Evolutionary conservation across 768 basidiomycete species (phyloP), one percentile per base, ranked within the genome.

Genomic region (Russula dissimulans): DNA sequence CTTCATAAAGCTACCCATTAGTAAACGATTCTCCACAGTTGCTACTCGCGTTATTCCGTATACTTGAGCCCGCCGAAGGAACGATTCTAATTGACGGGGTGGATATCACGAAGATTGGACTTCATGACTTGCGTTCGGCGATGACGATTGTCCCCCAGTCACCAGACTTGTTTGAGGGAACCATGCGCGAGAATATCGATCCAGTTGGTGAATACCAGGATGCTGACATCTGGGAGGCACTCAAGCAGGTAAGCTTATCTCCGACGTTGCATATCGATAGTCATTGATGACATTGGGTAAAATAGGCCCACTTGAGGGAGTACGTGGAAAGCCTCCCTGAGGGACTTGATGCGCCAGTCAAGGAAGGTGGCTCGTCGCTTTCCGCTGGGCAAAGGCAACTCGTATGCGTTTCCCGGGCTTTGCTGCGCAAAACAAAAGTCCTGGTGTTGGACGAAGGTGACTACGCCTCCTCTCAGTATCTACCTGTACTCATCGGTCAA

Each of bases 361-460:
- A 81, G 59, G 91, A 93, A 73, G 89, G 85, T 9, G 92, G 91
- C 0, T 80, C 82, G 26, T 92, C 92, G 8, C 75, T 97, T 51
- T 89, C 87, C 9, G 75, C 87, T 31, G 95, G 95, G 5, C 94
- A 97, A 70, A 73, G 88, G 42, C 95, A 97, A 69, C 73, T 97
- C 5, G 69, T 97, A 11, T 97, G 92, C 70, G 93, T 97, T 68
- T 89, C 94, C 1, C 74, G 93, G 54, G 93, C 93, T 0, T 70
- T 95, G 43, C 72, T 95, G 58, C 78, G 87, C 56, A 88, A 90
- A 77, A 85, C 89, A 17, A 94, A 86, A 72, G 86, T 97, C 41
- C 77, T 97, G 6, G 90, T 97, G 0, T 76, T 97, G n/a, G 95
- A 97, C 68, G 95, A 97, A 81, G 90, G 87, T 82, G 67, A 64